phyloP scores from a whole-genome alignment of 2,329 filamentous ascomycete species.

The Colletotrichum plurivorum region DNA sequence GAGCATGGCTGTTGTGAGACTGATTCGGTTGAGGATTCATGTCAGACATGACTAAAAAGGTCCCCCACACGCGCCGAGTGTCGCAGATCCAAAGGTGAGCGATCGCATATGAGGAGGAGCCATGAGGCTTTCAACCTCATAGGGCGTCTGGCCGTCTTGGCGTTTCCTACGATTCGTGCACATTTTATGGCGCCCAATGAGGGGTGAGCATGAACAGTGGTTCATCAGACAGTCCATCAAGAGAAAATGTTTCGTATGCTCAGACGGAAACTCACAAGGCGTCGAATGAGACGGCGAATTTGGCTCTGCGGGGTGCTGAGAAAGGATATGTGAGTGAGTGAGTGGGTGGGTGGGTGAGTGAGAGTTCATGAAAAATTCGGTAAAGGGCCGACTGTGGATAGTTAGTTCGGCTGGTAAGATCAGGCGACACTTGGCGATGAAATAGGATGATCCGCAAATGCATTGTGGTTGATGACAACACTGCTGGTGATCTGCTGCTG shows the following conservation, averaged over 20 bases:
- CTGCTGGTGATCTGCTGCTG: neutral
- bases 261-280: neutral
- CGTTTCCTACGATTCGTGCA: slow-evolving; percentile 2
- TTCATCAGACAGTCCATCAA: neutral
- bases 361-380: neutral
- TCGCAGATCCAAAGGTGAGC: neutral
- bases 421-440: neutral
- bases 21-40: neutral
- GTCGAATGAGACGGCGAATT: neutral
- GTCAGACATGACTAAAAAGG: neutral
- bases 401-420: neutral
- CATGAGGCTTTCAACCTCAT: neutral
- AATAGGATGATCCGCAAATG: neutral
- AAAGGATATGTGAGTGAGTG: neutral
- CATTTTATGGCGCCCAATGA: neutral
- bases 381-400: neutral
- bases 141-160: neutral
- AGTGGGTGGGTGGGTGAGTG: neutral
- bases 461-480: neutral
- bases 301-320: neutral
- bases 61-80: neutral
- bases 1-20: neutral
- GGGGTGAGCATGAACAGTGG: slow-evolving; percentile 13
- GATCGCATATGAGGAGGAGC: neutral
- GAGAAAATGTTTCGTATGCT: slow-evolving; percentile 9